Percentiles rank a stretch among this genome's conserved stretches.
Evolutionary conservation across 495 filamentous ascomycete genomes (phyloP).

Genomic region (Wilcoxina mikolae): DNA sequence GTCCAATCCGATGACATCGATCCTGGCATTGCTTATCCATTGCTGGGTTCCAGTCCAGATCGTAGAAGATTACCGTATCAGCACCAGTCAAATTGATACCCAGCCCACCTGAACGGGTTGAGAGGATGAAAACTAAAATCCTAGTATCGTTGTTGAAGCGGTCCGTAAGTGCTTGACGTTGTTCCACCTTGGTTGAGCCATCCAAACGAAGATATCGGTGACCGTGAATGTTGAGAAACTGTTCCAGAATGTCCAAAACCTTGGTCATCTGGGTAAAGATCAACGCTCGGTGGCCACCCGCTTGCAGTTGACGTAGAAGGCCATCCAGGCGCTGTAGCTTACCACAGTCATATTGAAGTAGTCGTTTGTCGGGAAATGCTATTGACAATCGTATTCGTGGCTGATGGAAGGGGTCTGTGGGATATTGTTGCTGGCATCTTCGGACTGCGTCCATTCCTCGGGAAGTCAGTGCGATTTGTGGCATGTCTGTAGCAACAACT

Average conservation of each 20-base stretch:
- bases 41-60: conserved; percentile 97
- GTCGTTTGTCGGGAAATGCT: conserved; percentile 87
- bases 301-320: conserved; percentile 73
- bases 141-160: conserved; percentile 90
- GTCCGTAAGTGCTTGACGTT: conserved; percentile 88
- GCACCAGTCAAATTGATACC: conserved; percentile 95
- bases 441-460: conserved; percentile 47
- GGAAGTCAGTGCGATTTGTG: conserved; percentile 46
- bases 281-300: conserved; percentile 77
- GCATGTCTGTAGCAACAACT: conserved; percentile 65
- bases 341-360: conserved; percentile 94
- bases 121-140: conserved; percentile 89
- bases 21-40: conserved; percentile 99
- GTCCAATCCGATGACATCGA: conserved; percentile 91
- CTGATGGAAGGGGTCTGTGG: conserved; percentile 76
- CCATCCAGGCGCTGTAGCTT: conserved; percentile 85
- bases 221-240: conserved; percentile 94
- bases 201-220: conserved; percentile 94
- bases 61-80: conserved; percentile 98
- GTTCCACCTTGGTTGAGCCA: conserved; percentile 84
- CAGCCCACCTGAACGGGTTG: conserved; percentile 82
- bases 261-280: conserved; percentile 99
- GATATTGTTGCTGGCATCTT: conserved; percentile 28
- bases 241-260: conserved; percentile 92
- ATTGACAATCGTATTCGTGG: conserved; percentile 83